Conservation (phyloP, 192 early-diverging fungal species). For the Phlyctochytrium bullatum region DNA sequence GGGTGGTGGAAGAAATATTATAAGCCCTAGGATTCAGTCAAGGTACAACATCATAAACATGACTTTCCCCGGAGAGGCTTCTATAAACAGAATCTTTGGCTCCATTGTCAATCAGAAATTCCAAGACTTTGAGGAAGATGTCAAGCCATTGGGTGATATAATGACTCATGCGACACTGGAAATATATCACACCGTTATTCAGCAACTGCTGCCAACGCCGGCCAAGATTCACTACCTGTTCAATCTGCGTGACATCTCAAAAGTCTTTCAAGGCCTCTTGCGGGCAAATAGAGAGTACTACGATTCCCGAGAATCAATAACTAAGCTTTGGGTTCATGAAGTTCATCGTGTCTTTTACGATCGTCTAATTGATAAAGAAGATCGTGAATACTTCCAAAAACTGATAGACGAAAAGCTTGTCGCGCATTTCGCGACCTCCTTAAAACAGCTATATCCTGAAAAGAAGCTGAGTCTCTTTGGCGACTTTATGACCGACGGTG, state of each 20-base stretch:
- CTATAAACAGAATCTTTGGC: conserved; percentile 48
- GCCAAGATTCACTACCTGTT: conserved; percentile 62
- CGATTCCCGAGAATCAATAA: conserved; percentile 48
- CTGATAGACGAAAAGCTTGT: conserved; percentile 55
- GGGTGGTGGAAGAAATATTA: conserved; percentile 55
- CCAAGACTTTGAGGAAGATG: conserved; percentile 54
- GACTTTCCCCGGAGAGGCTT: conserved; percentile 53
- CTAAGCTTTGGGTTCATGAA: conserved; percentile 60
- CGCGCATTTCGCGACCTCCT: conserved; percentile 38
- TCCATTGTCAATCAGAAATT: conserved; percentile 59
- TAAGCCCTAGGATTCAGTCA: conserved; percentile 52
- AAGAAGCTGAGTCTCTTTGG: conserved; percentile 54
- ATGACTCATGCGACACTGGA: conserved; percentile 56
- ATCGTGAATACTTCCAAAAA: conserved; percentile 49
- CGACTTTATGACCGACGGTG: conserved; percentile 45
- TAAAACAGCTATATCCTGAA: conserved; percentile 50
- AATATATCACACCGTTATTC: conserved; percentile 51
- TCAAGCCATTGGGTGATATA: conserved; percentile 51
- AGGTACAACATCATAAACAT: conserved; percentile 60
- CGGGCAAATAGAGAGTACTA: conserved; percentile 53
- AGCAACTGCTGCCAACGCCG: conserved; percentile 57
- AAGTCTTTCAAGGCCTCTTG: conserved; percentile 60
- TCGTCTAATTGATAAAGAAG: conserved; percentile 51
- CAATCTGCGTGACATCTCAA: conserved; percentile 60
- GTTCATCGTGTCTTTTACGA: conserved; percentile 53